phyloP scores from a whole-genome alignment of 305 asterid genomes.

The Nicotiana rustica region DNA sequence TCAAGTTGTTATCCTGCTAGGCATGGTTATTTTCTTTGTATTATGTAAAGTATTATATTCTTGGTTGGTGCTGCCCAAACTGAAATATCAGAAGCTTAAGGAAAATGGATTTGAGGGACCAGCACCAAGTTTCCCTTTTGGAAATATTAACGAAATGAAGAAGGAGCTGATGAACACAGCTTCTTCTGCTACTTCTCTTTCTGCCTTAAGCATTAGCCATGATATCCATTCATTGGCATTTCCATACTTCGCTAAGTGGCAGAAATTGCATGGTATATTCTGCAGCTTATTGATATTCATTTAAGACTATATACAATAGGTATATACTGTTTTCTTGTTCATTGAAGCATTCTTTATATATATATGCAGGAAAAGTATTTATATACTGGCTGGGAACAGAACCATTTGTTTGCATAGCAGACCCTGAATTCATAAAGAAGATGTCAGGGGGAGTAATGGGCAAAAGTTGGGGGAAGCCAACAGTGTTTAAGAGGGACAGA shows the following conservation, averaged over 20 bases:
- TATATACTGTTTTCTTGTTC: no score
- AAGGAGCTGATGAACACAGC: constrained; percentile 16
- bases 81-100: constrained; percentile 52
- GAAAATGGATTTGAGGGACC: constrained; percentile 83
- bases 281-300: background rate
- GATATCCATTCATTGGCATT: constrained; percentile 72
- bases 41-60: constrained; percentile 46
- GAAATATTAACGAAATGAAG: constrained; percentile 71
- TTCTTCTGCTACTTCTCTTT: background rate
- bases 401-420: constrained; percentile 86
- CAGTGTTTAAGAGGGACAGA: constrained; percentile 75
- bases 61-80: constrained; percentile 67
- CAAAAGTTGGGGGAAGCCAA: constrained; percentile 93
- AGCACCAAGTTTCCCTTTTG: constrained; percentile 71
- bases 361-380: constrained; percentile 68
- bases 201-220: background rate
- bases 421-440: constrained; percentile 70
- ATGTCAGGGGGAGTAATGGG: constrained; percentile 70
- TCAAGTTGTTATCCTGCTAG: constrained; percentile 34
- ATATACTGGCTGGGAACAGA: constrained; percentile 90
- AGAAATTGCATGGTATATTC: constrained; percentile 63
- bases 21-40: constrained; percentile 37
- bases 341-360: no score
- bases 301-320: no score
- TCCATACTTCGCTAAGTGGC: constrained; percentile 77